Percentiles rank a stretch among this genome's conserved stretches.
phyloP scores from a whole-genome alignment of 352 stramenopile genomes.

The Aphanomyces cochlioides region DNA sequence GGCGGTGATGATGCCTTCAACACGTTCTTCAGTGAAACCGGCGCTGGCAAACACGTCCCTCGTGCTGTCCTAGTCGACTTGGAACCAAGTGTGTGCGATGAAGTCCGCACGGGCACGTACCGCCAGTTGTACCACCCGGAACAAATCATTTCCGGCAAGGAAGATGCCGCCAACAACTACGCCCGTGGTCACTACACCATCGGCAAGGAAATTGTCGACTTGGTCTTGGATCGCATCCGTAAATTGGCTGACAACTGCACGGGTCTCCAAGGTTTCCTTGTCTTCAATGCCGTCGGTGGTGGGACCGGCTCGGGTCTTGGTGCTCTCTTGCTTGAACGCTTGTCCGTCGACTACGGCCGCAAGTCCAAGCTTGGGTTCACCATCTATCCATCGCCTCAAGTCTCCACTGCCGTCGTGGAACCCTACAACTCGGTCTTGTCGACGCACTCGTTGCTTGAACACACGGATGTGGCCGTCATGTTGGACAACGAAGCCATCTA shows the following conservation, averaged over 20 bases:
- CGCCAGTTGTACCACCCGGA: slow-evolving; percentile 95
- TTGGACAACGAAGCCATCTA: slow-evolving; percentile 98
- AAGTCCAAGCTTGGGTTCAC: slow-evolving; percentile 98
- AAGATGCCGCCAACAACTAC: slow-evolving; percentile 87
- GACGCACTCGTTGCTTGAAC: slow-evolving; percentile 93
- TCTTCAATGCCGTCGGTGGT: slow-evolving; percentile 96
- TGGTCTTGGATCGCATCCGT: slow-evolving; percentile 95
- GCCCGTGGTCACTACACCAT: slow-evolving; percentile 91
- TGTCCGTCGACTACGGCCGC: slow-evolving; percentile 97
- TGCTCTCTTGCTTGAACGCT: slow-evolving; percentile 93
- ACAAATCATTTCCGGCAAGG: slow-evolving; percentile 96
- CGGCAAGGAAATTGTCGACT: slow-evolving; percentile 95
- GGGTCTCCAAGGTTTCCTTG: slow-evolving; percentile 96
- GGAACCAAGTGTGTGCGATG: too few species aligned
- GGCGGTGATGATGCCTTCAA: too few species aligned
- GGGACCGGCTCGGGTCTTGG: slow-evolving; percentile 97
- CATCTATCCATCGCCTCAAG: slow-evolving; percentile 95
- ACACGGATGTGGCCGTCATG: slow-evolving; percentile 96
- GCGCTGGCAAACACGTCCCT: too few species aligned
- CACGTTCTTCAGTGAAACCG: too few species aligned
- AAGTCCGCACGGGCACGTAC: slow-evolving; percentile 91
- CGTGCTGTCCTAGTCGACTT: too few species aligned
- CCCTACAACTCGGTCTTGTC: slow-evolving; percentile 98
- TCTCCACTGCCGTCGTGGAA: slow-evolving; percentile 96
- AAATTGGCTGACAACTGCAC: slow-evolving; percentile 97